These are phyloP conservation scores for Strigomonas galati DNA, from an alignment of 208 protist genomes.

Conservation along the genomic window DNA sequence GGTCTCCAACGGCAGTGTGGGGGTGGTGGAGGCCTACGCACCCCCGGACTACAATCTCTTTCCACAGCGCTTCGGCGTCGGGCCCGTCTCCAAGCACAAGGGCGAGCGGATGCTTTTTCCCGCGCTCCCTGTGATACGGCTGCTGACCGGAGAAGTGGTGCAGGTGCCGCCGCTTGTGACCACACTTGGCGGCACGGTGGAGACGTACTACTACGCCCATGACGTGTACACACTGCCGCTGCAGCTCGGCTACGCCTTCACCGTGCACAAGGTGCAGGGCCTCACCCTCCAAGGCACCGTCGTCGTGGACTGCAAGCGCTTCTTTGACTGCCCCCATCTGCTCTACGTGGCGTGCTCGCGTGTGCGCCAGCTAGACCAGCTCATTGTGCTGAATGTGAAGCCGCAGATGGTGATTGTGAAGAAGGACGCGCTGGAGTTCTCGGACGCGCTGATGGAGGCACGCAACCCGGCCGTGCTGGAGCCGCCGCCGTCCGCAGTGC, in stretches of 20 bases:
- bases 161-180: constrained; percentile 71
- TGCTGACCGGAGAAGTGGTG: constrained; percentile 70
- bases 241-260: constrained; percentile 89
- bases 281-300: constrained; percentile 80
- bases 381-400: constrained; percentile 72
- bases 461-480: constrained; percentile 15
- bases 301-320: constrained; percentile 81
- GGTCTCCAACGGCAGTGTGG: constrained; percentile 87
- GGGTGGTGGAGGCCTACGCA: constrained; percentile 82
- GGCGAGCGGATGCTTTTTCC: constrained; percentile 46
- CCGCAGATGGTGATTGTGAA: constrained; percentile 80
- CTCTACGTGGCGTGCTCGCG: constrained; percentile 89
- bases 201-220: constrained; percentile 82
- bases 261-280: constrained; percentile 92
- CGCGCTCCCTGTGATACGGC: constrained; percentile 73
- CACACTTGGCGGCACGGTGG: constrained; percentile 58
- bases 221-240: constrained; percentile 75
- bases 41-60: constrained; percentile 62
- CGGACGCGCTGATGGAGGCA: constrained; percentile 32
- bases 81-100: constrained; percentile 24
- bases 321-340: constrained; percentile 88
- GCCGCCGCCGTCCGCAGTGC: constrained; percentile 6
- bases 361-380: constrained; percentile 75
- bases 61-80: constrained; percentile 27
- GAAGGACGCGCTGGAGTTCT: constrained; percentile 68